Percentiles rank a stretch among this genome's conserved stretches.
These are phyloP conservation scores for Penicillium palitans DNA, from an alignment of 2,329 filamentous ascomycete genomes.

Conservation along the genomic window DNA sequence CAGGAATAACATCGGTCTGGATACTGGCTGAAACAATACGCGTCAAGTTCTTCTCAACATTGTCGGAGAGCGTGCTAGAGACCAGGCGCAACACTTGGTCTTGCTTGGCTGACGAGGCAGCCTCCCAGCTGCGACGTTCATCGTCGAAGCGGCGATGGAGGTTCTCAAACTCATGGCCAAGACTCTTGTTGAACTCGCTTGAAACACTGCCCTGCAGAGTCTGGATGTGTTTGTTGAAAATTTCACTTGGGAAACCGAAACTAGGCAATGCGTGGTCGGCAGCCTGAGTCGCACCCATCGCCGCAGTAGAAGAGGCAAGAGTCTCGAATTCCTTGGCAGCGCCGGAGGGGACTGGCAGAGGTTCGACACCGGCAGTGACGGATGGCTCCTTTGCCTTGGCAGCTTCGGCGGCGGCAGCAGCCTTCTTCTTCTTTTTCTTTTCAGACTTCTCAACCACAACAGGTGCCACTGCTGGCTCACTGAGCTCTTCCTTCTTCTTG, in stretches of 20 bases:
- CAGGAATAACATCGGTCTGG: conserved; percentile 71
- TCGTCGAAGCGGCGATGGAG: conserved; percentile 65
- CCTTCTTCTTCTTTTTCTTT: conserved; percentile 69
- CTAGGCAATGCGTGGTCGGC: conserved; percentile 20
- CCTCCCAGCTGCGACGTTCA: conserved; percentile 66
- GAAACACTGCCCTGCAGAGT: conserved; percentile 53
- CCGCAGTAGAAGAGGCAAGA: conserved; percentile 19
- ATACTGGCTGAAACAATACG: conserved; percentile 77
- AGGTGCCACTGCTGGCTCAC: conserved; percentile 25
- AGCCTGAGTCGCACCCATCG: conserved; percentile 16
- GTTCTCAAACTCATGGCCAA: conserved; percentile 53
- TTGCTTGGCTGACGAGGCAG: conserved; percentile 64
- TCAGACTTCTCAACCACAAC: conserved; percentile 59
- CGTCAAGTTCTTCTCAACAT: conserved; percentile 72
- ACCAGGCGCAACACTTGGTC: conserved; percentile 68
- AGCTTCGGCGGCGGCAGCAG: conserved; percentile 31
- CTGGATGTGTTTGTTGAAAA: conserved; percentile 62
- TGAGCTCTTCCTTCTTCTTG: conserved; percentile 46
- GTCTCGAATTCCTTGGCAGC: conserved; percentile 13
- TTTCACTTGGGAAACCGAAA: conserved; percentile 52
- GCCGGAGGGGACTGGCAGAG: conserved; percentile 7
- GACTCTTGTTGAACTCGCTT: conserved; percentile 49
- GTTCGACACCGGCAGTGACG: conserved; percentile 17
- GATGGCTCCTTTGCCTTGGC: conserved; percentile 48
- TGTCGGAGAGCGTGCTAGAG: conserved; percentile 67